Evolutionary conservation across 2,329 filamentous ascomycete species (phyloP), one percentile per base, ranked within the genome.

Genomic region (Xenosphaeropsis pyriputrescens): DNA sequence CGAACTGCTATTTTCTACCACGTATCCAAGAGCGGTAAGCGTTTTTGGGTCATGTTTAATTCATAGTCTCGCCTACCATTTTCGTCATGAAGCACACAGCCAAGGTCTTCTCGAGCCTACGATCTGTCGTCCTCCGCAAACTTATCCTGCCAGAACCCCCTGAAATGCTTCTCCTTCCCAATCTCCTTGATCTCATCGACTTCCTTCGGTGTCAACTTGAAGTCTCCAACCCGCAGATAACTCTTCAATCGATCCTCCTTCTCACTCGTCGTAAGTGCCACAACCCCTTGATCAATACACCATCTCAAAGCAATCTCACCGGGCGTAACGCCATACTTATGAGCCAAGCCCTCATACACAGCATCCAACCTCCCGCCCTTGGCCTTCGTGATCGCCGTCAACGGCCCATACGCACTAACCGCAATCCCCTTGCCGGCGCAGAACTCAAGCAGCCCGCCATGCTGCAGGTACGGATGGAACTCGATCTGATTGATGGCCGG

Each of bases 401-500:
- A 61, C 1, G 75, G 70, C 0, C 51, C 64, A 54, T 75, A 79
- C 7, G 68, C 67, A 5, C 65, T 58, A 2, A 69, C 54, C 4
- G 70, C 67, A 43, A 83, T 80, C 39, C 61, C 56, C 49, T 78
- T 60, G 49, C 67, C 56, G 47, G 64, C 64, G 54, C 68, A 69
- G 57, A 70, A 82, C 13, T 62, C 57, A 22, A 81, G 39, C 11
- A 82, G 61, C 41, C 66, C 62, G 5, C 63, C 64, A 53, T 80
- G 78, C 57, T 81, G 78, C 37, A 82, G 63, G 54, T 85, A 84
- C 0, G 83, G 81, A 57, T 91, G 80, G 51, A 72, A 77, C 62
- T 89, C 83, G 51, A 89, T 81, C 65, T 91, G 83, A 61, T 89
- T 88, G 43, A 82, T 70, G 6, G 72, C 75, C 1, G 84, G 84